A percentile compares a stretch with the other conserved stretches of the same genome.
phyloP scores from a whole-genome alignment of 2,329 filamentous ascomycete species.

The Paraphaeosphaeria sporulosa region DNA sequence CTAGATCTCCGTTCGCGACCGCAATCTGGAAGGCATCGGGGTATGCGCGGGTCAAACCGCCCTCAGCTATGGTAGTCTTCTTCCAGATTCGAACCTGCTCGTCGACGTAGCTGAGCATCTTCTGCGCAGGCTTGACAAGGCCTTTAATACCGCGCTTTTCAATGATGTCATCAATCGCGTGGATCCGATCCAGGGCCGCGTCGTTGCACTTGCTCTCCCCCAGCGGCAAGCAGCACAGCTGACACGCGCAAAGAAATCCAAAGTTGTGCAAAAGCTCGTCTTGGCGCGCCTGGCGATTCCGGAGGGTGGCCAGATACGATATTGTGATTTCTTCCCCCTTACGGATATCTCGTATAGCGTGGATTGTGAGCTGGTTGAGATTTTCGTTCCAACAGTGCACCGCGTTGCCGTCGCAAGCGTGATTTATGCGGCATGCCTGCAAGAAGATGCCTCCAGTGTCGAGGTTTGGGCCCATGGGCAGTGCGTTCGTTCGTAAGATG shows the following conservation, averaged over 20 bases:
- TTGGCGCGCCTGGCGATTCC: constrained; percentile 32
- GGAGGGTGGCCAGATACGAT: constrained; percentile 36
- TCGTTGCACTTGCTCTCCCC: constrained; percentile 44
- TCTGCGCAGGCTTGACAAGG: constrained; percentile 15
- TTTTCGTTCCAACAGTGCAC: constrained; percentile 46
- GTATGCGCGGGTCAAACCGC: constrained; percentile 31
- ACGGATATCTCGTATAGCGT: constrained; percentile 45
- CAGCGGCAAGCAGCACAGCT: constrained; percentile 46
- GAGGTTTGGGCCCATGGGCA: constrained; percentile 35
- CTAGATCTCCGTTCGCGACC: constrained; percentile 42
- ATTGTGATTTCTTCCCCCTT: constrained; percentile 50
- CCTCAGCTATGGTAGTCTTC: constrained; percentile 29
- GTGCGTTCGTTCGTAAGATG: constrained; percentile 43
- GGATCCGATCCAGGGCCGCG: constrained; percentile 31
- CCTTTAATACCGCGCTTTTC: constrained; percentile 20
- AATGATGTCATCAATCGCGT: constrained; percentile 32
- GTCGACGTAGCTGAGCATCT: constrained; percentile 31
- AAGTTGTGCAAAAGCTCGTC: constrained; percentile 38
- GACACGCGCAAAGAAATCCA: constrained; percentile 46
- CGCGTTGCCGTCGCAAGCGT: constrained; percentile 49
- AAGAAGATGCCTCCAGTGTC: constrained; percentile 44
- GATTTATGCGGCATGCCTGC: constrained; percentile 47
- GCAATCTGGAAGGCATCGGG: constrained; percentile 35
- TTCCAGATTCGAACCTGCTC: constrained; percentile 36
- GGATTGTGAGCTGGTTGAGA: constrained; percentile 39